phyloP scores from a whole-genome alignment of 768 basidiomycete species.

The Rhodotorula paludigena region DNA sequence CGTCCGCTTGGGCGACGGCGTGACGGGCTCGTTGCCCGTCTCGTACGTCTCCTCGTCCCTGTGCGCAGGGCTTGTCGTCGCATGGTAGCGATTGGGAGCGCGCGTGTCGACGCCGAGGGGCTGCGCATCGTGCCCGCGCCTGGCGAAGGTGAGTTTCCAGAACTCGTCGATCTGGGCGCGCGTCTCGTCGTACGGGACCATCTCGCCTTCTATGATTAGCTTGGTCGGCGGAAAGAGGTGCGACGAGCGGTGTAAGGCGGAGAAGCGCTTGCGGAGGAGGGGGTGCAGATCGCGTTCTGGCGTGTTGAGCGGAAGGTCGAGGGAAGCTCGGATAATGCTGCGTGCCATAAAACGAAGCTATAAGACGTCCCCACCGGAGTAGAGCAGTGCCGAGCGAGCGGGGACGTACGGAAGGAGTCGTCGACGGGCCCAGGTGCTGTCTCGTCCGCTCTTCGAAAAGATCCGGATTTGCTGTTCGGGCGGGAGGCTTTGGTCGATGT shows the following conservation, averaged over 20 bases:
- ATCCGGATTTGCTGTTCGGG: slow-evolving; percentile 59
- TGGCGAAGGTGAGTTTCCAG: slow-evolving; percentile 39
- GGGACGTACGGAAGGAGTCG: slow-evolving; percentile 5
- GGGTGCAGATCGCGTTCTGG: slow-evolving; percentile 23
- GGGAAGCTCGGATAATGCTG: slow-evolving; percentile 60
- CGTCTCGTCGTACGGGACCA: slow-evolving; percentile 71
- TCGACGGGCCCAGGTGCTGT: slow-evolving; percentile 70
- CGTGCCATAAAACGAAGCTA: slow-evolving; percentile 41
- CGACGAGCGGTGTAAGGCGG: background rate
- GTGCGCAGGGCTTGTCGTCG: too few species aligned
- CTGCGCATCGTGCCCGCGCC: background rate
- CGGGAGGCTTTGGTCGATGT: slow-evolving; percentile 57
- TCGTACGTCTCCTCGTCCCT: slow-evolving; percentile 14
- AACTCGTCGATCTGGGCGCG: slow-evolving; percentile 63
- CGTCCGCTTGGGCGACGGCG: slow-evolving; percentile 1
- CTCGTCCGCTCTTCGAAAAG: slow-evolving; percentile 79
- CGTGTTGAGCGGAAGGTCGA: slow-evolving; percentile 51
- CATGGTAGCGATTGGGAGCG: background rate
- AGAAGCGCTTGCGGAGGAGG: slow-evolving; percentile 1
- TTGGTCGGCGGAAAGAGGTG: background rate
- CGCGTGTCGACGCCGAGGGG: background rate
- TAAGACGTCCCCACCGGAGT: background rate
- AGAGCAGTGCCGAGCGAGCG: background rate
- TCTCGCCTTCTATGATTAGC: slow-evolving; percentile 72
- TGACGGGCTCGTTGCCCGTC: slow-evolving; percentile 12